Base-by-base conservation (phyloP, 495 filamentous ascomycete species). In the Opeltia flavorubescens region DNA sequence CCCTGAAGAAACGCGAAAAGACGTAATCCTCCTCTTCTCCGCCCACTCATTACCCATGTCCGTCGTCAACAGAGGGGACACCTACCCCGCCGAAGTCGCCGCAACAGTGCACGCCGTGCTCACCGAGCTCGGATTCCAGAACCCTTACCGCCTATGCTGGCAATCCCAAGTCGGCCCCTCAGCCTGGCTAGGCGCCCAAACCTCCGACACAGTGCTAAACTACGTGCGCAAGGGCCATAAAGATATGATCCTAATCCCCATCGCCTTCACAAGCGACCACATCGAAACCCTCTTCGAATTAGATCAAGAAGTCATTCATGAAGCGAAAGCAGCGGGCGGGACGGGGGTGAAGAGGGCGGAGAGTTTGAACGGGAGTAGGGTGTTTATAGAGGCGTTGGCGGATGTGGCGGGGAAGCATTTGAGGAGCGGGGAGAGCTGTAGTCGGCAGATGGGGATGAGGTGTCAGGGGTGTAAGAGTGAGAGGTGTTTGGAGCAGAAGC, bases 41-140 rank as follows among this genome's bases (percentile, higher is more conserved):
- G 93, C 93, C 11, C 93, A 99, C 65, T 93, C 85, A 53, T 62
- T 99, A 53, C 93, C 93, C 2, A 99, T 99, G 93, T 77, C 79
- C 43, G 93, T 99, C 3, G 88, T 95, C 45, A 95, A 94, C 58
- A 70, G 87, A 73, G 83, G 91, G 39, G 93, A 99, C 53, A 84
- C 93, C 4, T 99, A 99, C 56, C 91, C 93, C 1, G 84, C 89
- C 24, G 93, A 99, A 62, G 93, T 99, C 4, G 91, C 81, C 2
- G 93, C 93, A n/a, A 96, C 93, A 5, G 91, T 95, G 5, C 80
- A 94, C 55, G 89, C 93, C 2, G 93, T 99, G 5, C 94, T 95
- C 86, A 77, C 91, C 56, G 73, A 84, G 21, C 75, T 99, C 9
- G 79, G 79, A 7, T 83, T 87, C 61, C 75, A 73, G 52, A 91